Percentiles rank a stretch among this genome's conserved stretches.
Conservation (phyloP, 2,329 filamentous ascomycete genomes). For the Botrytis elliptica region DNA sequence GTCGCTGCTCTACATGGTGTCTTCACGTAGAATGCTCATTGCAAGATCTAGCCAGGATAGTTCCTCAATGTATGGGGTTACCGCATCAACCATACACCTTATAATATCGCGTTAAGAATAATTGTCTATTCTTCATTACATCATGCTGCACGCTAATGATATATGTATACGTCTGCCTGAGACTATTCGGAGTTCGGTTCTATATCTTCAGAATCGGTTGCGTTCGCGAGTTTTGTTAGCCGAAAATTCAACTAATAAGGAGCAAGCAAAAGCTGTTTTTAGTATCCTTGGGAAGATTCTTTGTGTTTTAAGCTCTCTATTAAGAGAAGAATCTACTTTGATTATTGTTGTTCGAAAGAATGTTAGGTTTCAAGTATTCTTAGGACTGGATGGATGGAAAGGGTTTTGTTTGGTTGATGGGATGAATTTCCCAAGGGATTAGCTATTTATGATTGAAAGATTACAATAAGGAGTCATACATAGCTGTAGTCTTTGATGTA, state of each 20-base stretch:
- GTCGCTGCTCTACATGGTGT: neutral
- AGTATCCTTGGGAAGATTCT: too few relatives aligned
- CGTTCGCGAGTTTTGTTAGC: neutral
- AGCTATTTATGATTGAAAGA: neutral
- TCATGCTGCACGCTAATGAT: neutral
- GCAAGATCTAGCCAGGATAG: neutral
- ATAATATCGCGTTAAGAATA: too few relatives aligned
- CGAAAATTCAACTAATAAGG: neutral
- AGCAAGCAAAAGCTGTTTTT: neutral
- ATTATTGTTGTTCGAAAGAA: neutral
- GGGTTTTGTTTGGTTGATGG: neutral
- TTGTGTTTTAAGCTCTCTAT: neutral
- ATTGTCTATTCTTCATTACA: neutral
- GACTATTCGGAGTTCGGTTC: fast-evolving
- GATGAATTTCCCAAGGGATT: neutral
- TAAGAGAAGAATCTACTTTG: neutral
- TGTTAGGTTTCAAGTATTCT: fast-evolving
- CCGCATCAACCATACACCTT: too few relatives aligned
- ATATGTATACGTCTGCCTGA: fast-evolving
- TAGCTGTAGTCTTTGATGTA: neutral
- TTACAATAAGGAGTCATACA: neutral
- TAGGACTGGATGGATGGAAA: fast-evolving
- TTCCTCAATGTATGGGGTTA: neutral
- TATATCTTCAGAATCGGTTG: neutral
- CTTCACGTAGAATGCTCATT: neutral